A percentile compares a stretch with the other conserved stretches of the same genome.
phyloP scores from a whole-genome alignment of 805 yeast species.

The Metschnikowia henanensis region DNA sequence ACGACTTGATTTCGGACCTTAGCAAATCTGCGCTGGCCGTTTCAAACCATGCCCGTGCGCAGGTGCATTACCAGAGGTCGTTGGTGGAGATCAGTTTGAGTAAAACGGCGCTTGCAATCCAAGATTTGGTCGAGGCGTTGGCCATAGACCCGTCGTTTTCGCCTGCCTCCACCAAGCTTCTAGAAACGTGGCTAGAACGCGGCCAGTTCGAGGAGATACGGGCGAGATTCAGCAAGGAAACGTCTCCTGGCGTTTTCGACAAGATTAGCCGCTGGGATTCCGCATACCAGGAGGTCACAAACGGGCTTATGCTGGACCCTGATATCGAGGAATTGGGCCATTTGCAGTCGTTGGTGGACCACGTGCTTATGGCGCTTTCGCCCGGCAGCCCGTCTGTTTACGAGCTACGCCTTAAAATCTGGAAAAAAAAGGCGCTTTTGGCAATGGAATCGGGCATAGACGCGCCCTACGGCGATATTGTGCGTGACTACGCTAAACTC shows the following conservation, averaged over 20 bases:
- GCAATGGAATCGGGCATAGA: not conserved
- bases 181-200: conserved; percentile 49
- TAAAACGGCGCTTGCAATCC: conserved; percentile 52
- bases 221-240: conserved; percentile 11
- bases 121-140: conserved; percentile 50
- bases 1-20: conserved; percentile 14
- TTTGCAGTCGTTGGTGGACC: not conserved
- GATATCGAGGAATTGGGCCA: conserved; percentile 2
- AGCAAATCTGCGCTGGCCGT: not conserved
- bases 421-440: conserved; percentile 4
- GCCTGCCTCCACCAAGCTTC: conserved; percentile 51
- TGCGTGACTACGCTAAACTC: conserved; percentile 26
- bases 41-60: conserved; percentile 23
- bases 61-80: conserved; percentile 59
- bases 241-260: conserved; percentile 13
- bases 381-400: conserved; percentile 44
- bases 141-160: conserved; percentile 38
- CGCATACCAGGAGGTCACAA: conserved; percentile 14
- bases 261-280: conserved; percentile 22
- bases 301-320: conserved; percentile 9
- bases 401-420: conserved; percentile 30
- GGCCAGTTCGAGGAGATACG: conserved; percentile 46
- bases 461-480: conserved; percentile 5
- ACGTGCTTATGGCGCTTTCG: conserved; percentile 29
- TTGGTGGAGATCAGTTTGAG: conserved; percentile 58